Evolutionary conservation across 1,139 yeast species (phyloP).

Genomic region (Blastobotrys arbuscula): DNA sequence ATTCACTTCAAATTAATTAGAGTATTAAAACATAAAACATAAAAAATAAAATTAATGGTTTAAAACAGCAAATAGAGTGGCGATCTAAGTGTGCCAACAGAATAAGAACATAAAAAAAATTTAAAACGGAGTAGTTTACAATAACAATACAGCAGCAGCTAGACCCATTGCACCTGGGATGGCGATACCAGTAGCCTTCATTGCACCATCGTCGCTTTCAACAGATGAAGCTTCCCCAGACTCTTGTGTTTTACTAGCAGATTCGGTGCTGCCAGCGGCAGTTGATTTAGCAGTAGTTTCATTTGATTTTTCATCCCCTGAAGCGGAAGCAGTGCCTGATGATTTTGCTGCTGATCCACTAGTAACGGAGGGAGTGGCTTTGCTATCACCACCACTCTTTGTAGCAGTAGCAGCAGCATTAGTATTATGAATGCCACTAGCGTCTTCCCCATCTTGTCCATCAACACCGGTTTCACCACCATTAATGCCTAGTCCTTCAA

Average conservation of each 20-base stretch:
- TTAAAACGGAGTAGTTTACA: not conserved
- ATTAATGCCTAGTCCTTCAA: too few relatives aligned
- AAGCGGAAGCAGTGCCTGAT: not conserved
- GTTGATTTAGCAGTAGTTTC: too few relatives aligned
- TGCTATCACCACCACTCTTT: not conserved
- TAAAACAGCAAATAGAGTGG: too few relatives aligned
- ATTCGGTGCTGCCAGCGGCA: not conserved
- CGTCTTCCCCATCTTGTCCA: conserved; percentile 1
- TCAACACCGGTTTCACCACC: not conserved
- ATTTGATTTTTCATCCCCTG: not conserved
- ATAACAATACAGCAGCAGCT: conserved; percentile 7
- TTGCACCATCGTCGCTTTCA: not conserved
- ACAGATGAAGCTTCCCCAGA: not conserved
- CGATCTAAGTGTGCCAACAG: too few relatives aligned
- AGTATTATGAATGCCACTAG: conserved; percentile 5
- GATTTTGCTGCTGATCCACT: not conserved
- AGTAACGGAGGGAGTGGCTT: not conserved
- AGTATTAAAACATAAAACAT: not conserved
- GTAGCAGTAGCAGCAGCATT: not conserved
- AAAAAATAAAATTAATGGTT: too few relatives aligned
- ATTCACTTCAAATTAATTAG: not conserved
- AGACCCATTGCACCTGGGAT: conserved; percentile 10
- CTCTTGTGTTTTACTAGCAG: not conserved
- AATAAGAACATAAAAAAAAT: too few relatives aligned
- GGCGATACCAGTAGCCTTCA: conserved; percentile 3